These are phyloP conservation scores for Mycena belliarum DNA, from an alignment of 768 basidiomycete species.

Conservation along the genomic window DNA sequence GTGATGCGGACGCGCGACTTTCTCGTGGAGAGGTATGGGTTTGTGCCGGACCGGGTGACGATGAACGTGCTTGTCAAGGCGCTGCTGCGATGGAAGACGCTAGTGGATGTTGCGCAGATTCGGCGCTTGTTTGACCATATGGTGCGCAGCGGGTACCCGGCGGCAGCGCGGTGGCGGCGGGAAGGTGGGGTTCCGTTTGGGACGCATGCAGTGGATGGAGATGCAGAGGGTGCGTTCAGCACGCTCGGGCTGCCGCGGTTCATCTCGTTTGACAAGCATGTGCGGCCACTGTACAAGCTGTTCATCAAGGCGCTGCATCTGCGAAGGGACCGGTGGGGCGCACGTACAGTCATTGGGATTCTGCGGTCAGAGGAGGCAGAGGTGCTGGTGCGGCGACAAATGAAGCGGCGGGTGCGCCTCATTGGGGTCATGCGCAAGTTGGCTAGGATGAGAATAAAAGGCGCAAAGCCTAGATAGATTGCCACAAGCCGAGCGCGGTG, in stretches of 20 bases:
- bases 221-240: slow-evolving; percentile 21
- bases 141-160: slow-evolving; percentile 60
- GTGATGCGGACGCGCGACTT: slow-evolving; percentile 40
- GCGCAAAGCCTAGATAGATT: too few species aligned
- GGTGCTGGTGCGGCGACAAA: slow-evolving; percentile 33
- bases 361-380: slow-evolving; percentile 45
- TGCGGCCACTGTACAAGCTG: slow-evolving; percentile 72
- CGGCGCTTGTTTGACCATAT: slow-evolving; percentile 66
- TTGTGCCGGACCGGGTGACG: slow-evolving; percentile 68
- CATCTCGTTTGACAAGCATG: slow-evolving; percentile 58
- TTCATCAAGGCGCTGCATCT: slow-evolving; percentile 66
- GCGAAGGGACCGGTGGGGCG: slow-evolving; percentile 55
- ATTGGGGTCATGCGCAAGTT: slow-evolving; percentile 26
- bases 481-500: too few species aligned
- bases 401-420: slow-evolving; percentile 31
- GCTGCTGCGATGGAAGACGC: slow-evolving; percentile 51
- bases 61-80: slow-evolving; percentile 68
- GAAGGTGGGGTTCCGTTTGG: slow-evolving; percentile 46
- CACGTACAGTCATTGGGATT: slow-evolving; percentile 54
- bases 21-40: slow-evolving; percentile 46
- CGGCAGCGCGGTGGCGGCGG: slow-evolving; percentile 30
- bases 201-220: slow-evolving; percentile 29
- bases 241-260: slow-evolving; percentile 40
- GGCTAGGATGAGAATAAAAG: not conserved
- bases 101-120: slow-evolving; percentile 44